Percentiles rank a stretch among this genome's conserved stretches.
Conservation (phyloP, 164 flowering plant species). For the Liriodendron chinense region DNA sequence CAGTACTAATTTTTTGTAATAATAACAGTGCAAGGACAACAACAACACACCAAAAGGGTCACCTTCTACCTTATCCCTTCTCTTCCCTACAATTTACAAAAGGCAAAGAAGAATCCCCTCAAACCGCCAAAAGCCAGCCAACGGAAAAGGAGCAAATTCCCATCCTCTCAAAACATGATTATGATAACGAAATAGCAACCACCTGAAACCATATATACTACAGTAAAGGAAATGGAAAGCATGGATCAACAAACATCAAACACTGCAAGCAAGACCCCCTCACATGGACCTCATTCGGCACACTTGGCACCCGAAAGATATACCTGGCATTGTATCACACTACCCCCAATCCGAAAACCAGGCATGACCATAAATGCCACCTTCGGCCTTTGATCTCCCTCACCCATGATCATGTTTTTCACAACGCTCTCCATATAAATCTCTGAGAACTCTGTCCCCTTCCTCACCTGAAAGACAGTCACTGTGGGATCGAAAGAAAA, state of each 20-base stretch:
- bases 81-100: background rate
- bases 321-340: slow-evolving; percentile 70
- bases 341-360: slow-evolving; percentile 75
- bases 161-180: background rate
- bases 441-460: slow-evolving; percentile 81
- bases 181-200: too few species aligned
- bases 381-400: slow-evolving; percentile 47
- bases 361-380: slow-evolving; percentile 97
- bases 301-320: slow-evolving; percentile 76
- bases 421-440: slow-evolving; percentile 91
- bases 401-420: slow-evolving; percentile 54
- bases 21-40: background rate
- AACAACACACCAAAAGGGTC: background rate
- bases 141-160: background rate
- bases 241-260: too few species aligned
- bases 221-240: background rate
- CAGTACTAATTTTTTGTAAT: background rate
- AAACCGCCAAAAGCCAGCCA: background rate
- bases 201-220: background rate
- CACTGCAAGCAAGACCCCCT: background rate
- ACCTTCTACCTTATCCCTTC: background rate
- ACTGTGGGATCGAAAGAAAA: slow-evolving; percentile 75
- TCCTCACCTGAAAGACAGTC: slow-evolving; percentile 72
- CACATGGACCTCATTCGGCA: slow-evolving; percentile 33
- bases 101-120: background rate